phyloP scores from a whole-genome alignment of 1,139 yeast genomes.

The Nakaseomyces uthaithaninus region DNA sequence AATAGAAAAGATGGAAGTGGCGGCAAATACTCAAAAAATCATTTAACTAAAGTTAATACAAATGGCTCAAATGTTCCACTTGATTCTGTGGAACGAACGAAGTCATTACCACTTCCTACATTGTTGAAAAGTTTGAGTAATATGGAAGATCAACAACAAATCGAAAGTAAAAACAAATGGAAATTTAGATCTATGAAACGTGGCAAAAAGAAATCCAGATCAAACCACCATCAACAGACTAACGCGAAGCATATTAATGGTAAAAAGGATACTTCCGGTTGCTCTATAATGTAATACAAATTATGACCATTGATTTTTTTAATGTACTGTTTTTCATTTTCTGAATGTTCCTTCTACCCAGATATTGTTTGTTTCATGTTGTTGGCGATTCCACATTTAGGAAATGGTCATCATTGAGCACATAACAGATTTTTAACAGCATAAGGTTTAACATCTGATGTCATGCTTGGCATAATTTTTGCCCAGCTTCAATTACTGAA shows the following conservation, averaged over 20 bases:
- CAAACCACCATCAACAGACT: not conserved
- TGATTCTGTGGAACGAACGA: constrained; percentile 24
- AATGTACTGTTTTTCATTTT: too few species aligned
- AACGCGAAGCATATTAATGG: not conserved
- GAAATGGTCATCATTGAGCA: too few species aligned
- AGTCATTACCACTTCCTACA: constrained; percentile 25
- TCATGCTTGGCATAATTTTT: too few species aligned
- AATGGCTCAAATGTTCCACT: constrained; percentile 13
- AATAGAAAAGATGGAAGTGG: constrained; percentile 6
- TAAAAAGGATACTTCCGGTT: constrained; percentile 2
- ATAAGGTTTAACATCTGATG: too few species aligned
- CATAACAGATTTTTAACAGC: too few species aligned
- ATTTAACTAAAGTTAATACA: constrained; percentile 14
- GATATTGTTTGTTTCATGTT: too few species aligned
- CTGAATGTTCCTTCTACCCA: too few species aligned
- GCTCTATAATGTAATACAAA: constrained; percentile 2
- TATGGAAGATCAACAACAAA: constrained; percentile 10
- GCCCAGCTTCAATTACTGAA: too few species aligned
- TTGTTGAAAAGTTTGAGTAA: constrained; percentile 15
- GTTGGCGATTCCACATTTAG: too few species aligned
- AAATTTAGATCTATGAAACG: constrained; percentile 3
- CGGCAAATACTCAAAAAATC: constrained; percentile 12
- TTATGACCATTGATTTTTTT: constrained; percentile 1
- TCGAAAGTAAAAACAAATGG: constrained; percentile 1
- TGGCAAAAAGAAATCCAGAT: constrained; percentile 1